Conservation (phyloP, 169 alveolate genomes). For the Blepharisma undulans region DNA sequence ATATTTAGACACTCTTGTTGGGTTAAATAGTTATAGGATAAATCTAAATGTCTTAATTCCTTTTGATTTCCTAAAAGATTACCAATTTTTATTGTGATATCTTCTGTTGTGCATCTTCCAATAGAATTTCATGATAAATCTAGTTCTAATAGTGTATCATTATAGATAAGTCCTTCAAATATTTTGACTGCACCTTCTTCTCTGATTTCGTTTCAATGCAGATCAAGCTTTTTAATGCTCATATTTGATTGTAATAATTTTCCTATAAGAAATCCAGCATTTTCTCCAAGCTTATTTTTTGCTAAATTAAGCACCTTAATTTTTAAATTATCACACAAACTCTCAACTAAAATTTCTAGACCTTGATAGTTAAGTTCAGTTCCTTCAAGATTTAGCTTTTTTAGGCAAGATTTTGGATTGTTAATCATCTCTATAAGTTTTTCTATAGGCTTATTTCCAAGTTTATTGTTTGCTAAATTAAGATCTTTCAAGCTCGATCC, state of each 20-base stretch:
- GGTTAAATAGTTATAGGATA: conserved; percentile 49
- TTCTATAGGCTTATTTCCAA: neutral
- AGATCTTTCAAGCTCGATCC: neutral
- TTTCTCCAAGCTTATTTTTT: conserved; percentile 45
- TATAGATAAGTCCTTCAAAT: conserved; percentile 44
- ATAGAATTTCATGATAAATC: conserved; percentile 60
- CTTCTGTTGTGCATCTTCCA: conserved; percentile 43
- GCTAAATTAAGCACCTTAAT: conserved; percentile 48
- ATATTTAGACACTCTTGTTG: conserved; percentile 42
- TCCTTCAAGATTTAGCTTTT: conserved; percentile 46
- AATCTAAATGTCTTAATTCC: conserved; percentile 51
- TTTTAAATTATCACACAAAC: conserved; percentile 24
- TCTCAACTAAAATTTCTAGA: conserved; percentile 43
- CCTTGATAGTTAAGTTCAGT: conserved; percentile 43
- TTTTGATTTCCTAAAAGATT: conserved; percentile 23
- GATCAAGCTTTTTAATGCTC: conserved; percentile 42
- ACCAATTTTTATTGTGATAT: conserved; percentile 35
- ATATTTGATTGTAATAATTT: conserved; percentile 41
- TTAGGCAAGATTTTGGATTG: conserved; percentile 43
- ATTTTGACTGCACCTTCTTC: conserved; percentile 43
- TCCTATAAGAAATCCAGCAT: conserved; percentile 27
- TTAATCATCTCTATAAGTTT: neutral
- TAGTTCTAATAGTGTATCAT: conserved; percentile 45
- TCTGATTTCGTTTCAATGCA: conserved; percentile 48
- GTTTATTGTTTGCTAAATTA: neutral